Base-by-base conservation (phyloP, 2,329 filamentous ascomycete genomes). In the Calonectria hawksworthii region DNA sequence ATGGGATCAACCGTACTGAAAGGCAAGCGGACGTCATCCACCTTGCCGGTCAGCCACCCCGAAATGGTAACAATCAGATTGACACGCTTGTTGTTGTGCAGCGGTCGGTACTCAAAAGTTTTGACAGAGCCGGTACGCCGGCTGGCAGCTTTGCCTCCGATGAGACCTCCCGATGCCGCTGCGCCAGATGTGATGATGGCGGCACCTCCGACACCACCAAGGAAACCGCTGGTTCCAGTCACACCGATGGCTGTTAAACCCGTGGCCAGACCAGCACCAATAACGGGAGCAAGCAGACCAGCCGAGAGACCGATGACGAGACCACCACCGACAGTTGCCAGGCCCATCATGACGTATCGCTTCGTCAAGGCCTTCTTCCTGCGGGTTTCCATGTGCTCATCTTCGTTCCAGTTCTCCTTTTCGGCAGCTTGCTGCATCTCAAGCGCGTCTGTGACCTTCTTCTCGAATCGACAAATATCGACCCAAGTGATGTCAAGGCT, bases 41-140 rank as follows among this genome's bases (percentile, higher is more conserved):
- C 93, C 83, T 98, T 99, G 81, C 98, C 97, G 51, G 95, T 98
- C 94, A 99, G 98, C 97, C 97, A 99, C 4, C 97, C 97, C 0
- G 96, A 96, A 36, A 99, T 92, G 0, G 97, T 99, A 50, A 99
- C 93, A 77, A 99, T 97, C 36, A 99, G 90, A 80, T 99, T 99
- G 50, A 98, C 95, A 73, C 96, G 91, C 86, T 99, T 99, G 86
- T 99, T 99, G 87, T 99, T 99, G 88, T 99, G 96, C 59, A 99
- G 87, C 9, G 97, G 97, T 56, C 96, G 92, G 83, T 99, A 99
- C 85, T 99, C 97, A 82, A 99, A 99, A 0, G 97, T 99, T 85
- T 93, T 96, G 73, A 99, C 98, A 1, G 96, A 93, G 18, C 97
- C 96, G 1, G 95, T 99, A 79, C 97, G 91, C 80, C 96, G 91